phyloP scores from a whole-genome alignment of 176 grass and related monocot species.

The Oryza longistaminata region DNA sequence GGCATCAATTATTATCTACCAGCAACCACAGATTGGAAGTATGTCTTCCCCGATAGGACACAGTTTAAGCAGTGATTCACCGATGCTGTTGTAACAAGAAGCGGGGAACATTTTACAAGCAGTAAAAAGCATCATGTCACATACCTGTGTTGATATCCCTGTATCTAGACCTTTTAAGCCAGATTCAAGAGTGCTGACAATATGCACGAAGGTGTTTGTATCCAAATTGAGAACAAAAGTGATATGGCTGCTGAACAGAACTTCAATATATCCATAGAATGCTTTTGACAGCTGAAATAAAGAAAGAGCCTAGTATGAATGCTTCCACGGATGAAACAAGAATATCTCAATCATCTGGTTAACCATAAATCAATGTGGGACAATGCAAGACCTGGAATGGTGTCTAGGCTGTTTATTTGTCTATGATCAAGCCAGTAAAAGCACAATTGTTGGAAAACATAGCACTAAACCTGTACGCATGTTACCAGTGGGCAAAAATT shows the following conservation, averaged over 20 bases:
- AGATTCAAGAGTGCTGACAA: slow-evolving; percentile 90
- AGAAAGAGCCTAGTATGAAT: slow-evolving; percentile 23
- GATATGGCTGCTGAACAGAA: slow-evolving; percentile 95
- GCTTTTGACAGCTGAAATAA: slow-evolving; percentile 93
- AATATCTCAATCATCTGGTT: slow-evolving; percentile 4
- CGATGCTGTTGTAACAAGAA: slow-evolving; percentile 9
- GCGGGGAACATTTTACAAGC: slow-evolving; percentile 14
- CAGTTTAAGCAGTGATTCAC: neutral
- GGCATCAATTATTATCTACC: neutral
- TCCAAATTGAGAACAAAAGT: slow-evolving; percentile 90
- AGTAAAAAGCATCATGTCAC: slow-evolving; percentile 8
- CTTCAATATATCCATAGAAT: slow-evolving; percentile 92
- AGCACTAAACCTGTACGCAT: slow-evolving; percentile 4
- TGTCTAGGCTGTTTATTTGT: neutral
- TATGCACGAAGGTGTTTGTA: slow-evolving; percentile 92
- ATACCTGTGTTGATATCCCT: slow-evolving; percentile 96
- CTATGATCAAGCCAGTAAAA: neutral
- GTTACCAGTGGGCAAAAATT: neutral
- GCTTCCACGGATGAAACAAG: slow-evolving; percentile 16
- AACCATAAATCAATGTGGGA: slow-evolving; percentile 12
- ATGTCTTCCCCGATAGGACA: neutral
- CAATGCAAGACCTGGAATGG: neutral
- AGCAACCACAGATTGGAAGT: neutral
- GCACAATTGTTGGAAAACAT: neutral
- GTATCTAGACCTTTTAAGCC: slow-evolving; percentile 97